Conservation (phyloP, 2,329 filamentous ascomycete species). For the Trichophaea hybrida region DNA sequence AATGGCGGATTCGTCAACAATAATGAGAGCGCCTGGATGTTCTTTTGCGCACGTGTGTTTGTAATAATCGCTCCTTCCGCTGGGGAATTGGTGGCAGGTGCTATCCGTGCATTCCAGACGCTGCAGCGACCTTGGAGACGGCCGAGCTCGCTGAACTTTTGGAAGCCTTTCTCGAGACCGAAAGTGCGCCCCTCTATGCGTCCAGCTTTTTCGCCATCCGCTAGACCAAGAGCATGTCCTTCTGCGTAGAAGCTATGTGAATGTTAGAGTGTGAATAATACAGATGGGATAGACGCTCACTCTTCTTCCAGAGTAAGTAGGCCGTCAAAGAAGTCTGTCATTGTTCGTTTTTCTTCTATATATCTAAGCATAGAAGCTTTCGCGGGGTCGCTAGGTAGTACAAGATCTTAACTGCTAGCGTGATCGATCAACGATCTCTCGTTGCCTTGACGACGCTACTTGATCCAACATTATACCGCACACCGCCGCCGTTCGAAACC, state of each 20-base stretch:
- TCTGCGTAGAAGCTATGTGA: slow-evolving; percentile 53
- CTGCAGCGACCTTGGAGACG: slow-evolving; percentile 61
- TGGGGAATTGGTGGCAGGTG: slow-evolving; percentile 4
- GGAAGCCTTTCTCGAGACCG: slow-evolving; percentile 81
- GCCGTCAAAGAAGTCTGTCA: slow-evolving; percentile 24
- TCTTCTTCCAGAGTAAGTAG: slow-evolving; percentile 26
- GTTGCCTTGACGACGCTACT: no score
- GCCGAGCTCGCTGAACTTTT: slow-evolving; percentile 76
- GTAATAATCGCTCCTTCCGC: slow-evolving; percentile 35
- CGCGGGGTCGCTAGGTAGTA: no score
- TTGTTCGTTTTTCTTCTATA: not conserved
- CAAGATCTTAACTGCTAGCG: no score
- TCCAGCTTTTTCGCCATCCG: slow-evolving; percentile 64
- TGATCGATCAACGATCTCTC: no score
- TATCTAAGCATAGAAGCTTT: no score
- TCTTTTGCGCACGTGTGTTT: slow-evolving; percentile 58
- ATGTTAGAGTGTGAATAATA: not conserved
- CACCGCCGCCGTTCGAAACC: no score
- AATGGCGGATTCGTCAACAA: slow-evolving; percentile 65
- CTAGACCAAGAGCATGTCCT: slow-evolving; percentile 60
- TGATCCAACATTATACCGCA: no score
- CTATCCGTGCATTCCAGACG: slow-evolving; percentile 61
- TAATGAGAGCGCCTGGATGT: slow-evolving; percentile 59
- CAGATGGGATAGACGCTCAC: slow-evolving; percentile 14
- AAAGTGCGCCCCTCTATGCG: slow-evolving; percentile 79